These are phyloP conservation scores for Ganoderma resinaceum DNA, from an alignment of 1,284 basidiomycete genomes.

Conservation along the genomic window DNA sequence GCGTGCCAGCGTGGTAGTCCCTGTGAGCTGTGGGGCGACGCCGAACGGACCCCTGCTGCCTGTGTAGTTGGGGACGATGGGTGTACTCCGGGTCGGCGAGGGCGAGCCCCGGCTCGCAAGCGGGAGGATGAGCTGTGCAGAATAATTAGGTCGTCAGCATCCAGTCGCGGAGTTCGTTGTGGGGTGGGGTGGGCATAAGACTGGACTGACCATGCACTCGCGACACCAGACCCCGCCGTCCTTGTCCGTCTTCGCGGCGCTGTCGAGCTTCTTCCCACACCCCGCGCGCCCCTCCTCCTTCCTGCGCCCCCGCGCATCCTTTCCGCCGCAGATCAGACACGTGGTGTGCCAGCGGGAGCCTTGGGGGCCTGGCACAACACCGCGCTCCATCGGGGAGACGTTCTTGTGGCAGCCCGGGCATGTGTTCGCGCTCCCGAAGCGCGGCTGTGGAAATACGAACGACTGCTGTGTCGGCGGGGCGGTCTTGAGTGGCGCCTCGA, in stretches of 20 bases:
- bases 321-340: conserved; percentile 83
- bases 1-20: conserved; percentile 73
- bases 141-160: not conserved
- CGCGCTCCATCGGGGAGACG: conserved; percentile 82
- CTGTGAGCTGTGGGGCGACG: conserved; percentile 63
- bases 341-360: conserved; percentile 78
- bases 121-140: conserved; percentile 64
- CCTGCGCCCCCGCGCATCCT: conserved; percentile 47
- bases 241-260: conserved; percentile 76
- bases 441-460: conserved; percentile 49
- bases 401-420: conserved; percentile 77
- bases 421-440: conserved; percentile 67
- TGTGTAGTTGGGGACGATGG: conserved; percentile 55
- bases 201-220: conserved; percentile 78
- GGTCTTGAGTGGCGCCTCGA: conserved; percentile 51
- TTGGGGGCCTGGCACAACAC: conserved; percentile 82
- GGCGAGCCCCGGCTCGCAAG: conserved; percentile 53
- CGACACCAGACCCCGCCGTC: conserved; percentile 82
- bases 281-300: conserved; percentile 68
- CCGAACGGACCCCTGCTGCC: conserved; percentile 44
- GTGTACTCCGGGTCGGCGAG: conserved; percentile 53
- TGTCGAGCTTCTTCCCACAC: conserved; percentile 83
- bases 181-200: conserved; percentile 10
- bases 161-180: not conserved
- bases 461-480: conserved; percentile 46